A percentile compares a stretch with the other conserved stretches of the same genome.
phyloP scores from a whole-genome alignment of 2,329 filamentous ascomycete genomes.

The Geosmithia morbida region DNA sequence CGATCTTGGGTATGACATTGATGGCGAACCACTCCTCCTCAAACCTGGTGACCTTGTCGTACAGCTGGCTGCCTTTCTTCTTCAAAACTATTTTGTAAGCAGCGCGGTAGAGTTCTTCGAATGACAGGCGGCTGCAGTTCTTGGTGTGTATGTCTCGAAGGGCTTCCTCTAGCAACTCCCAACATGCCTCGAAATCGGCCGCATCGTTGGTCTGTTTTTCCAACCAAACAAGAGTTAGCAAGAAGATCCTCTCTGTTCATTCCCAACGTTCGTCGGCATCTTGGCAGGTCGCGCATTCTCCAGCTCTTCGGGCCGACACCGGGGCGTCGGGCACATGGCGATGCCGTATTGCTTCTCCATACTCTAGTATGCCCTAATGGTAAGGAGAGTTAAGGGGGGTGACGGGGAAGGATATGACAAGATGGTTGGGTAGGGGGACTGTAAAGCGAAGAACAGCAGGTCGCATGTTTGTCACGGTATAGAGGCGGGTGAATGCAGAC shows the following conservation, averaged over 20 bases:
- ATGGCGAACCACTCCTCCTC: conserved; percentile 69
- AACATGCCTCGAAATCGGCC: conserved; percentile 74
- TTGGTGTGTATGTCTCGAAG: conserved; percentile 82
- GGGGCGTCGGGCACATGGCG: too few species aligned
- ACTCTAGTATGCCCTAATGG: too few species aligned
- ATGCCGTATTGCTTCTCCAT: too few species aligned
- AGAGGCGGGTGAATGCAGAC: not conserved
- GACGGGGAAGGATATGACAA: not conserved
- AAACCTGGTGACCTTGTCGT: conserved; percentile 65
- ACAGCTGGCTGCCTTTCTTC: conserved; percentile 72
- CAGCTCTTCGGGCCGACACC: too few species aligned
- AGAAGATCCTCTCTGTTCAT: not conserved
- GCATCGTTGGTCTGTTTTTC: conserved; percentile 32
- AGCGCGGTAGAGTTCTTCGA: conserved; percentile 88
- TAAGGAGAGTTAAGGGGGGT: not conserved
- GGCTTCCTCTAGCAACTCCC: conserved; percentile 62
- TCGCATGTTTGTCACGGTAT: not conserved
- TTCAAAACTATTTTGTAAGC: conserved; percentile 88
- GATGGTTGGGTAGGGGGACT: not conserved
- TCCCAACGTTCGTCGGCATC: not conserved
- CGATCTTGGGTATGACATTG: conserved; percentile 58
- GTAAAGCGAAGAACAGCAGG: not conserved
- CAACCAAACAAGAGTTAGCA: conserved; percentile 4
- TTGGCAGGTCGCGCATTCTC: too few species aligned
- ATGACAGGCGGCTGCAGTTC: conserved; percentile 79